Conservation (phyloP, 1,139 yeast genomes). For the Debaryomyces robertsiae region DNA sequence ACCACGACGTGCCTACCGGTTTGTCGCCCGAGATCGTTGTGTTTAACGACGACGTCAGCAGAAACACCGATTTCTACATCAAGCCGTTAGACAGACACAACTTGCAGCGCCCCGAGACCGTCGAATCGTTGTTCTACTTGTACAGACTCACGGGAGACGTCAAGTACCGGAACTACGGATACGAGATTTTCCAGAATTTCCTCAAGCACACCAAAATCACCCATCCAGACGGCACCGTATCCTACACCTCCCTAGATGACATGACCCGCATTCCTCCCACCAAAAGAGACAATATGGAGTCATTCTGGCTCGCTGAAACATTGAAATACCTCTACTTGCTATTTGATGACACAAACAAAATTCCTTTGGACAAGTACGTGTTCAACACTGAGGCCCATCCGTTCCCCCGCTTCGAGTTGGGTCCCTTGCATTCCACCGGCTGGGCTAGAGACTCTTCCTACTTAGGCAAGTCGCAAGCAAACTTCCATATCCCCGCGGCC, state of each 20-base stretch:
- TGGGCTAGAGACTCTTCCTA: conserved; percentile 47
- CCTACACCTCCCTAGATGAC: conserved; percentile 70
- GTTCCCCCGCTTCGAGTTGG: conserved; percentile 69
- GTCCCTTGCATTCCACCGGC: conserved; percentile 61
- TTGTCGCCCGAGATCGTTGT: conserved; percentile 87
- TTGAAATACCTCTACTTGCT: conserved; percentile 82
- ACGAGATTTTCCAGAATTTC: conserved; percentile 78
- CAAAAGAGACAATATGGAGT: conserved; percentile 76
- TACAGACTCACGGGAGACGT: conserved; percentile 81
- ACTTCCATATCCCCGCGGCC: background rate
- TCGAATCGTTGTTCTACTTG: conserved; percentile 80
- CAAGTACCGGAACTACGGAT: conserved; percentile 88
- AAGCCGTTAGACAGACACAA: conserved; percentile 78
- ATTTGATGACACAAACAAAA: conserved; percentile 63
- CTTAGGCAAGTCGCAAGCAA: conserved; percentile 1
- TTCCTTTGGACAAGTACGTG: conserved; percentile 67
- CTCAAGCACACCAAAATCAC: conserved; percentile 57
- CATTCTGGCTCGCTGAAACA: conserved; percentile 95
- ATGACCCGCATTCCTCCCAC: conserved; percentile 62
- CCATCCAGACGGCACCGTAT: conserved; percentile 52
- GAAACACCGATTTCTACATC: conserved; percentile 58
- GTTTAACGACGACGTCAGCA: conserved; percentile 52
- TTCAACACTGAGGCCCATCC: conserved; percentile 96
- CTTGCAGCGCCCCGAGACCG: conserved; percentile 92
- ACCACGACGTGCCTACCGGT: conserved; percentile 71